Percentiles rank a stretch among this genome's conserved stretches.
Evolutionary conservation across 257 asterid species (phyloP).

Genomic region (Forsythia suspensa): DNA sequence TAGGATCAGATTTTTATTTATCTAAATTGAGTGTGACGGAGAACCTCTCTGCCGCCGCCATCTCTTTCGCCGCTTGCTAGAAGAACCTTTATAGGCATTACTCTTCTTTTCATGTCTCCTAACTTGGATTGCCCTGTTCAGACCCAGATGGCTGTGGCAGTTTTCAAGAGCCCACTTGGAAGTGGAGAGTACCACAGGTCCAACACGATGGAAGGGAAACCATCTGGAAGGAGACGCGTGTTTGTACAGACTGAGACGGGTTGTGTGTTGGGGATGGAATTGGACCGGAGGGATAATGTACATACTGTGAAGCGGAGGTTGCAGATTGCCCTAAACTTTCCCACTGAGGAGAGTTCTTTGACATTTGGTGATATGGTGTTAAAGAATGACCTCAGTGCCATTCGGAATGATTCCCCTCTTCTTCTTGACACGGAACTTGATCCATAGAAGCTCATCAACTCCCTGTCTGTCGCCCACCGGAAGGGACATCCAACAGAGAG

Average conservation of each 20-base stretch:
- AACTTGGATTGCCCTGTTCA: conserved; percentile 83
- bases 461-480: conserved; percentile 98
- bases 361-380: conserved; percentile 83
- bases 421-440: conserved; percentile 69
- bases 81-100: conserved; percentile 21
- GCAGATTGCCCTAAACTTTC: conserved; percentile 81
- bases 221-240: conserved; percentile 70
- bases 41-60: conserved; percentile 51
- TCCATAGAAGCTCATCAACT: conserved; percentile 94
- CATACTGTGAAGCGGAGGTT: conserved; percentile 89
- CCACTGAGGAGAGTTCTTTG: conserved; percentile 87
- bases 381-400: conserved; percentile 84
- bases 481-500: conserved; percentile 74
- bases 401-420: conserved; percentile 83
- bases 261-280: conserved; percentile 90
- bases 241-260: conserved; percentile 94
- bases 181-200: conserved; percentile 67
- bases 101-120: conserved; percentile 65
- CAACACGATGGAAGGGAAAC: conserved; percentile 58
- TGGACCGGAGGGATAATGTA: conserved; percentile 83
- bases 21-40: conserved; percentile 44
- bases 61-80: conserved; percentile 60
- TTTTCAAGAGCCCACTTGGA: conserved; percentile 67
- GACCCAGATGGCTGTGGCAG: conserved; percentile 96
- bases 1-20: conserved; percentile 22